Percentiles rank a stretch among this genome's conserved stretches.
Evolutionary conservation across 345 rosid species (phyloP).

Genomic region (Rhizophora apiculata): DNA sequence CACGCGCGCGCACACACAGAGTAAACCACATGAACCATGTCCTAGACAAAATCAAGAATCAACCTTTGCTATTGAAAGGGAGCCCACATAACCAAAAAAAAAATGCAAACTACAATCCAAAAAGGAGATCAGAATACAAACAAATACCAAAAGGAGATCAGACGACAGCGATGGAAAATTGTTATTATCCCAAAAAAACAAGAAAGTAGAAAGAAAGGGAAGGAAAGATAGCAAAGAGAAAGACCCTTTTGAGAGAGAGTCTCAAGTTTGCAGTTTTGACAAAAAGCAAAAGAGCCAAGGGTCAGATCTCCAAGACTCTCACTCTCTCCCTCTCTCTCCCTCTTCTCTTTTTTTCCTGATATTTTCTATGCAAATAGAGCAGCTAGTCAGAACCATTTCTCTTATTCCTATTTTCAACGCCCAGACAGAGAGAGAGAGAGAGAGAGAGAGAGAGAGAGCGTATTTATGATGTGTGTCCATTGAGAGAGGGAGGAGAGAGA

Average conservation of each 20-base stretch:
- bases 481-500: too few relatives aligned
- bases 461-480: too few relatives aligned
- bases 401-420: too few relatives aligned
- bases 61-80: not conserved
- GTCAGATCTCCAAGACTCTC: not conserved
- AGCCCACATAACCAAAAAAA: not conserved
- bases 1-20: too few relatives aligned
- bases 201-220: not conserved
- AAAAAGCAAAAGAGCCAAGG: not conserved
- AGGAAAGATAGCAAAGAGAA: not conserved
- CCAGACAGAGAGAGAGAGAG: too few relatives aligned
- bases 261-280: not conserved
- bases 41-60: not conserved
- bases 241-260: not conserved
- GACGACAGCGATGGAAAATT: too few relatives aligned
- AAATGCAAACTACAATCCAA: not conserved
- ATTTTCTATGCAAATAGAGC: not conserved
- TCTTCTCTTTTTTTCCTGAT: not conserved
- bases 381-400: not conserved
- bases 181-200: too few relatives aligned
- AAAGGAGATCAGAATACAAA: not conserved
- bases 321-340: not conserved
- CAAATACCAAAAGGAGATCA: not conserved
- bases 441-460: too few relatives aligned
- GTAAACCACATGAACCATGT: not conserved